Evolutionary conservation across 768 basidiomycete genomes (phyloP), one percentile per base, ranked within the genome.

Genomic region (Phanerochaete sordida): DNA sequence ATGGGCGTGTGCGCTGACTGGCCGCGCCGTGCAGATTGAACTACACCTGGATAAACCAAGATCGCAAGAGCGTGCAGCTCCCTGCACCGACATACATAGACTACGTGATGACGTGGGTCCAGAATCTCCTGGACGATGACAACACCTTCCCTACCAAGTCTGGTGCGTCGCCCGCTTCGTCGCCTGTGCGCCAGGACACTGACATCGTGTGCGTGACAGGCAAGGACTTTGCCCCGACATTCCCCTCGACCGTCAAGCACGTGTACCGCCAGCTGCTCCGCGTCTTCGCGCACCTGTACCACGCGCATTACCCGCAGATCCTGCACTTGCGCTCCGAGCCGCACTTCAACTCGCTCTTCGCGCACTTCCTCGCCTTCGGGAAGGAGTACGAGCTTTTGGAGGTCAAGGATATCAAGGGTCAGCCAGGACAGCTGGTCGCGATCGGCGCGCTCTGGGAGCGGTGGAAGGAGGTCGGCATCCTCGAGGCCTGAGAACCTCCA

Each of bases 21-120:
- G 39, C 53, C 26, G n/a, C 16, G 21, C 7, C 50, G 31, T 13
- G 0, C 64, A 97, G 95, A 33, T 77, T 97, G 69, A 95, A 92
- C 73, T 98, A 97, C 75, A 87, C 87, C 1, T 98, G 96, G 96
- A 88, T 91, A 60, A 95, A 93, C 69, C 90, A 93, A 67, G 90
- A 88, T 68, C 90, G 94, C 60, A 93, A 93, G 70, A 87, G 89
- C 61, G 87, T 95, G 26, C 79, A 89, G 64, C 80, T 98, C 0
- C 87, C 96, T 1, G 96, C 96, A 15, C 94, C 96, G 6, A 95
- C 92, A 1, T 98, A 98, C 74, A 93, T 98, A 68, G 96, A 98
- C 78, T 96, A 93, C 64, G 96, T 98, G 67, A 94, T 98, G 90
- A 93, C 95, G 3, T 95, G 93, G 80, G 84, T 97, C 27, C 96